Base-by-base conservation (phyloP, 164 flowering plant species). In the Chimonanthus salicifolius region DNA sequence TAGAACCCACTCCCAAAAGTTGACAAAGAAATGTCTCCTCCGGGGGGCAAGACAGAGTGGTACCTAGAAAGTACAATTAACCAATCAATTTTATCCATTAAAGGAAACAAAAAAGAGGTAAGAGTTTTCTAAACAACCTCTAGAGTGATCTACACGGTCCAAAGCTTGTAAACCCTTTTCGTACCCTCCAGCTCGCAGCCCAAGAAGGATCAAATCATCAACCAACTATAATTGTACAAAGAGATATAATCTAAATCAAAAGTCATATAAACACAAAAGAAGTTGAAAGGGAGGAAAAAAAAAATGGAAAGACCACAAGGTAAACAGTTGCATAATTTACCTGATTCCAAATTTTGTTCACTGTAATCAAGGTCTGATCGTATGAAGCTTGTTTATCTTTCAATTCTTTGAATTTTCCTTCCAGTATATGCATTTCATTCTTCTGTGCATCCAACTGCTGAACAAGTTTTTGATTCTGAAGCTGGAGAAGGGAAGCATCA, bases 271-370 rank as follows among this genome's bases (percentile, higher is more conserved):
- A n/a, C 50, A 47, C 49, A 49, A 64, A 21, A 60, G 46, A 45
- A 72, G 67, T 54, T 7, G 33, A 58, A 2, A 70, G 67, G 65
- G 11, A 7, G 64, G n/a, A 45, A 68, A 10, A 48, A 67, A 16
- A 51, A 6, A 44, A 68, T n/a, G 13, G 58, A 46, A 66, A 54
- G 44, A 44, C 5, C 3, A 10, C 15, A 20, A 65, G 51, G 58
- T 18, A 50, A 46, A 62, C 51, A 48, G 20, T 64, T 18, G 49
- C 54, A 66, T 60, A 18, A 71, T 54, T 72, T 47, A 93, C 99
- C 94, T 92, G 91, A 84, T 88, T 96, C 98, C 99, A 96, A 0
- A 81, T 86, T 69, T 78, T 85, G 71, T 94, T 92, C 70, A 89
- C 85, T 62, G 78, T 66, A 70, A 89, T 88, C 75, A 96, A 75